These are phyloP conservation scores for Blastobotrys arbuscula DNA, from an alignment of 1,139 yeast genomes.

Conservation along the genomic window DNA sequence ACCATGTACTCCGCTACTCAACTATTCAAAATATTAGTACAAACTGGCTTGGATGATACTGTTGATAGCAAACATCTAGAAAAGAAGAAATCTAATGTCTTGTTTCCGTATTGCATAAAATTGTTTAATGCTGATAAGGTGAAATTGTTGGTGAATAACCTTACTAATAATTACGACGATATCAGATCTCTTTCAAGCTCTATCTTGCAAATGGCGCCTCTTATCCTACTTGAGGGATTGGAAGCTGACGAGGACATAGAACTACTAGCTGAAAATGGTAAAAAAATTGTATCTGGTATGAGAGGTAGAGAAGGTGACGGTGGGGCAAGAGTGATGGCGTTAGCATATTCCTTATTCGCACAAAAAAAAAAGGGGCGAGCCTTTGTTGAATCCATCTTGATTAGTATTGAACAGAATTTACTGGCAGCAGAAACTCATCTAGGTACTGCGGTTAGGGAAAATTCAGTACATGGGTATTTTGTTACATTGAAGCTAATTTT, in stretches of 20 bases:
- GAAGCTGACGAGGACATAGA: slow-evolving; percentile 26
- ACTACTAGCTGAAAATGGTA: slow-evolving; percentile 37
- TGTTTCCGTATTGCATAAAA: slow-evolving; percentile 42
- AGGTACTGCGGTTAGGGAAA: slow-evolving; percentile 40
- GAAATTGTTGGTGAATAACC: slow-evolving; percentile 51
- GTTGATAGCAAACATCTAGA: slow-evolving; percentile 38
- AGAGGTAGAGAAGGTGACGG: slow-evolving; percentile 76
- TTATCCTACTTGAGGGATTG: slow-evolving; percentile 26
- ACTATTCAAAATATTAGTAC: slow-evolving; percentile 45
- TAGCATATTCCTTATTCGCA: slow-evolving; percentile 34
- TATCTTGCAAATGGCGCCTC: slow-evolving; percentile 48
- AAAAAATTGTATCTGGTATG: slow-evolving; percentile 45
- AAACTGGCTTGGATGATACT: slow-evolving; percentile 51
- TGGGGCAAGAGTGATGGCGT: slow-evolving; percentile 63
- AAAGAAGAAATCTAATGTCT: slow-evolving; percentile 33
- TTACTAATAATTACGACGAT: slow-evolving; percentile 71
- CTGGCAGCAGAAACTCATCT: slow-evolving; percentile 33
- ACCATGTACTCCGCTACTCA: slow-evolving; percentile 48
- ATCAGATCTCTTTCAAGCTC: slow-evolving; percentile 50
- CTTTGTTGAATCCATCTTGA: slow-evolving; percentile 17
- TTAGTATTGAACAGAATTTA: slow-evolving; percentile 27
- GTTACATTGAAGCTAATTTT: slow-evolving; percentile 51
- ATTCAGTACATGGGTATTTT: slow-evolving; percentile 63
- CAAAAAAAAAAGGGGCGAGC: neutral
- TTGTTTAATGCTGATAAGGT: slow-evolving; percentile 40